Evolutionary conservation across 1,284 basidiomycete genomes (phyloP).

Genomic region (Vanrija pseudolonga): DNA sequence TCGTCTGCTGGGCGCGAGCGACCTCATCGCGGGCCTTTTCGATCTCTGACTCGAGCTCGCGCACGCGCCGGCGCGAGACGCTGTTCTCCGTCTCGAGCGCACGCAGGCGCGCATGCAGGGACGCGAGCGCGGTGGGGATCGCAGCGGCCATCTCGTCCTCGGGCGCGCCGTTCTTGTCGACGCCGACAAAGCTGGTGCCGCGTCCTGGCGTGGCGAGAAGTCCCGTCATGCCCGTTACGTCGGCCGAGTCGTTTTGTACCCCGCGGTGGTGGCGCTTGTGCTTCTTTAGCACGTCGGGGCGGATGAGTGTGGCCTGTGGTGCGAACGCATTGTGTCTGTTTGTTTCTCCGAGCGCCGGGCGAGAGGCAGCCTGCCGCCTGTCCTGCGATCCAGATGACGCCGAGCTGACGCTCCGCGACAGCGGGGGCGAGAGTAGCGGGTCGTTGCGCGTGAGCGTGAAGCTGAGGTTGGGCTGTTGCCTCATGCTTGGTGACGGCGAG

Average conservation of each 20-base stretch:
- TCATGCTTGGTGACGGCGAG: conserved; percentile 10
- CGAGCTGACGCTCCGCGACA: conserved; percentile 22
- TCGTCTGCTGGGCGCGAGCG: conserved; percentile 36
- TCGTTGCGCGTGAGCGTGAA: conserved; percentile 39
- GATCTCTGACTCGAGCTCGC: conserved; percentile 76
- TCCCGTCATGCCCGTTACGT: conserved; percentile 46
- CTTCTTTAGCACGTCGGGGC: not conserved
- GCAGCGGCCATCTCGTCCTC: conserved; percentile 18
- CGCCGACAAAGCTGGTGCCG: conserved; percentile 27
- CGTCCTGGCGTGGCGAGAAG: conserved; percentile 47
- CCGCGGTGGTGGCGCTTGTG: not conserved
- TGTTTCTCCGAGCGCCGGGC: conserved; percentile 29
- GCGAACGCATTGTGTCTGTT: conserved; percentile 23
- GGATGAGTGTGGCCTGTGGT: not conserved
- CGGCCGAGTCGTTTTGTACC: conserved; percentile 14
- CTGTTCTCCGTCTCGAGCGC: conserved; percentile 72
- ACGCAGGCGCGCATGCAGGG: conserved; percentile 38
- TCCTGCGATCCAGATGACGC: conserved; percentile 3
- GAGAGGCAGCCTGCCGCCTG: not conserved
- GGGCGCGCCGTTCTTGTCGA: conserved; percentile 39
- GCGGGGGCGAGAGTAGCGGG: conserved; percentile 36
- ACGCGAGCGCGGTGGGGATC: conserved; percentile 35
- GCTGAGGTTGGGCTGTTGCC: conserved; percentile 53
- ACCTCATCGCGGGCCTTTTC: conserved; percentile 51
- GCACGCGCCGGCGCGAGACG: conserved; percentile 67